Percentiles rank a stretch among this genome's conserved stretches.
Conservation (phyloP, 106 monocot genomes). For the Posidonia australis region DNA sequence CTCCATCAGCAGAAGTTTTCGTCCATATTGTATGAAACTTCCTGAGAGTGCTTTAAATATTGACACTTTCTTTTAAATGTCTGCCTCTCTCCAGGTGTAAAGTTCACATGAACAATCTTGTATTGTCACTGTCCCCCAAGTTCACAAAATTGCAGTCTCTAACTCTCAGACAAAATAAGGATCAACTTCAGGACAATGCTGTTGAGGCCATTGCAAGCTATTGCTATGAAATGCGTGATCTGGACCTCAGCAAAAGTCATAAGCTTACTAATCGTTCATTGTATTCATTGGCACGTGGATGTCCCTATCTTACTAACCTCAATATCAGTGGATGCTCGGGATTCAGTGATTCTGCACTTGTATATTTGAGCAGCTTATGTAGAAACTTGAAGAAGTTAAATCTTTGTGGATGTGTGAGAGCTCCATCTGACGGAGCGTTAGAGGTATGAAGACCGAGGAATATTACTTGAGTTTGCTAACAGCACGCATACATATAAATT, state of each 20-base stretch:
- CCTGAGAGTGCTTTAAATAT: background rate
- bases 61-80: background rate
- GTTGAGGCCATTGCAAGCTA: constrained; percentile 64
- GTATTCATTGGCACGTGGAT: constrained; percentile 75
- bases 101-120: constrained; percentile 76
- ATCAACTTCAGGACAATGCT: constrained; percentile 75
- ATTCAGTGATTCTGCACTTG: constrained; percentile 70
- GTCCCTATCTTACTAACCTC: constrained; percentile 58
- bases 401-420: constrained; percentile 85
- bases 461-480: background rate
- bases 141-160: constrained; percentile 75
- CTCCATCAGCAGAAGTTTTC: no score
- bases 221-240: constrained; percentile 71
- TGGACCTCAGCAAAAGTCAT: constrained; percentile 87
- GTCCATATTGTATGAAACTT: background rate
- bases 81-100: constrained; percentile 56
- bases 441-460: constrained; percentile 29
- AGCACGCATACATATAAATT: background rate
- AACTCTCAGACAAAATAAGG: constrained; percentile 53
- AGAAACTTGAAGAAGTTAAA: constrained; percentile 62
- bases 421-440: constrained; percentile 75
- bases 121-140: constrained; percentile 68
- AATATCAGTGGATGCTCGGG: constrained; percentile 86
- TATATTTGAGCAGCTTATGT: constrained; percentile 47
- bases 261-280: constrained; percentile 65